Evolutionary conservation across 2,329 filamentous ascomycete genomes (phyloP).

Genomic region (Aspergillus bombycis): DNA sequence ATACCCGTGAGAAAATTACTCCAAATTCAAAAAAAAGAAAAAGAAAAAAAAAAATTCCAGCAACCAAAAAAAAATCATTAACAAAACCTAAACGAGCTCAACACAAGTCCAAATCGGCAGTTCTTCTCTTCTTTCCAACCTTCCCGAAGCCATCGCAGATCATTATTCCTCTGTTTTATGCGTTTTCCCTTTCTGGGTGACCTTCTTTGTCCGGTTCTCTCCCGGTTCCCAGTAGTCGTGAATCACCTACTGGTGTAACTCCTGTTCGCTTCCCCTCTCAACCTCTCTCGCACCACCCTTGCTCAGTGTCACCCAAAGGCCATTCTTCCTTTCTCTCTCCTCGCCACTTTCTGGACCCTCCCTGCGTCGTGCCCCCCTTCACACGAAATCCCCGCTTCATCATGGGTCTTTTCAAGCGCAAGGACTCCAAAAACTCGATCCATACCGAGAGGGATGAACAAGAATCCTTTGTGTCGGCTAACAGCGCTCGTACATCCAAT

Average conservation of each 20-base stretch:
- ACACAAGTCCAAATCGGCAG: slow-evolving; percentile 6
- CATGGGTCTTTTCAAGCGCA: slow-evolving; percentile 53
- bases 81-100: not conserved
- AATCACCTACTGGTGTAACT: slow-evolving; percentile 2
- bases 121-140: not conserved
- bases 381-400: slow-evolving; percentile 11
- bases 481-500: slow-evolving; percentile 47
- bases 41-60: slow-evolving; percentile 1
- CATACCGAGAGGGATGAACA: slow-evolving; percentile 44
- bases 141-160: slow-evolving; percentile 21
- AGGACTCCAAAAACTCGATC: slow-evolving; percentile 45
- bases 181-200: not conserved
- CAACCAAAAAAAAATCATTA: slow-evolving; percentile 2
- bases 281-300: slow-evolving; percentile 9
- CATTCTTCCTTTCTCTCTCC: slow-evolving; percentile 6
- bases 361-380: slow-evolving; percentile 1
- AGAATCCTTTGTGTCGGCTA: slow-evolving; percentile 45
- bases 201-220: slow-evolving; percentile 1
- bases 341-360: not conserved
- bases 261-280: slow-evolving; percentile 8
- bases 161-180: slow-evolving; percentile 17
- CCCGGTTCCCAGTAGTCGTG: slow-evolving; percentile 1
- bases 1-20: slow-evolving; percentile 1
- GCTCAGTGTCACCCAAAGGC: slow-evolving; percentile 7
- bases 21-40: not conserved